phyloP scores from a whole-genome alignment of 2,329 filamentous ascomycete species.

The Scedosporium apiospermum region DNA sequence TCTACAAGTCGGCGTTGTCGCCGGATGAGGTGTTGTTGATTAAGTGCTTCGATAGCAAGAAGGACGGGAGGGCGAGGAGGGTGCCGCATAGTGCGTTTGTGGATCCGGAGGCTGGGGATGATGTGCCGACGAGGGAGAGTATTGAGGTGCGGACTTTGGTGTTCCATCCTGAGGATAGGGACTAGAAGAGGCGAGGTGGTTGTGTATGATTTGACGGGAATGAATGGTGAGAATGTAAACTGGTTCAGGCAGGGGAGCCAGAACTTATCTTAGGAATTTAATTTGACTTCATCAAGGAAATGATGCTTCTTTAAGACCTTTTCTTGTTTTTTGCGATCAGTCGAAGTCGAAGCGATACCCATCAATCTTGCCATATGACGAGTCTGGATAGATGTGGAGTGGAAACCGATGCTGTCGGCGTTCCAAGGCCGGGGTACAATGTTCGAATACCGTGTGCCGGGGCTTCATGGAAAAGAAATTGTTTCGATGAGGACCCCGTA shows the following conservation, averaged over 20 bases:
- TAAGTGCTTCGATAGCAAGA: constrained; percentile 52
- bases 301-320: too few relatives aligned
- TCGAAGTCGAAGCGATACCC: too few relatives aligned
- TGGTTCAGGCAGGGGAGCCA: not conserved
- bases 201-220: not conserved
- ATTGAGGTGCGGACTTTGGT: constrained; percentile 48
- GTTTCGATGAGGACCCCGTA: too few relatives aligned
- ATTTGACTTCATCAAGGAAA: not conserved
- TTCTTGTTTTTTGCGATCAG: too few relatives aligned
- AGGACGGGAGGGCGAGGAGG: constrained; percentile 30
- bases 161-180: constrained; percentile 33
- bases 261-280: not conserved
- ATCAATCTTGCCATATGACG: too few relatives aligned
- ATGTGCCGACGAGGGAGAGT: constrained; percentile 44
- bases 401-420: too few relatives aligned
- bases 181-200: constrained; percentile 11
- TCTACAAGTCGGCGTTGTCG: constrained; percentile 39
- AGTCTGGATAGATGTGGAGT: too few relatives aligned
- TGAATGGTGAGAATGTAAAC: not conserved
- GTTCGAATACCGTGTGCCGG: too few relatives aligned
- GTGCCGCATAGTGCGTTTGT: constrained; percentile 18
- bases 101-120: constrained; percentile 20
- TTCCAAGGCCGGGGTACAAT: too few relatives aligned
- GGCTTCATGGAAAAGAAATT: too few relatives aligned
- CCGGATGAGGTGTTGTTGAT: constrained; percentile 47